Evolutionary conservation across 305 asterid genomes (phyloP), one percentile per base, ranked within the genome.

Genomic region (Withania somnifera): DNA sequence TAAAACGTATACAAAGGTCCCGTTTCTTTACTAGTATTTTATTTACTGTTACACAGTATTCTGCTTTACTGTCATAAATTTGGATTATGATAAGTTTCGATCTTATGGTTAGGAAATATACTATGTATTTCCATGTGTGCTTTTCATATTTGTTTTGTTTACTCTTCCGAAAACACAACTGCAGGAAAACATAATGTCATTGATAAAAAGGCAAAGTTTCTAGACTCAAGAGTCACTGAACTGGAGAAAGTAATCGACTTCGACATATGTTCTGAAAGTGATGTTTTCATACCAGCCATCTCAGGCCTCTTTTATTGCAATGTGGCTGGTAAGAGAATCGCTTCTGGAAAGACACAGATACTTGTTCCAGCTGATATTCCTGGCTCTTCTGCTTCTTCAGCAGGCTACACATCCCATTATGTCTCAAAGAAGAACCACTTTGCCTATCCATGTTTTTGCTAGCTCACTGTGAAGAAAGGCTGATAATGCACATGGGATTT

Each of bases 261-360:
- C 85, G 92, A 96, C 83, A 85, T 94, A 38, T 91, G 93, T 83
- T 90, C 98, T 6, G 92, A 93, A 88, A 96, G 99, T 45, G 98
- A 94, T 82, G 95, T 96, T 11, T 96, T 90, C 19, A 92, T 96
- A 45, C 99, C 99, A 26, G 99, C 99, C 82, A 96, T 96, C 88
- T 96, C 98, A 0, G 98, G 98, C 71, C 87, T 96, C 77, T 94
- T 96, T 82, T 94, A 94, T n/a, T 97, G 98, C 80, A 94, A 94
- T 79, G 99, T 93, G 79, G 99, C 98, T 73, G 98, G 98, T 47
- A 89, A 84, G 88, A 89, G 99, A 90, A 93, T 96, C n/a, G 92
- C 91, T 76, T 90, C 97, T 0, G 97, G 98, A 26, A 88, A 84
- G 89, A 94, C 94, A 64, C 93, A 87, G 89, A 93, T 96, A 86